Conservation (phyloP, 2,329 filamentous ascomycete species). For the Botrytis pseudocinerea region DNA sequence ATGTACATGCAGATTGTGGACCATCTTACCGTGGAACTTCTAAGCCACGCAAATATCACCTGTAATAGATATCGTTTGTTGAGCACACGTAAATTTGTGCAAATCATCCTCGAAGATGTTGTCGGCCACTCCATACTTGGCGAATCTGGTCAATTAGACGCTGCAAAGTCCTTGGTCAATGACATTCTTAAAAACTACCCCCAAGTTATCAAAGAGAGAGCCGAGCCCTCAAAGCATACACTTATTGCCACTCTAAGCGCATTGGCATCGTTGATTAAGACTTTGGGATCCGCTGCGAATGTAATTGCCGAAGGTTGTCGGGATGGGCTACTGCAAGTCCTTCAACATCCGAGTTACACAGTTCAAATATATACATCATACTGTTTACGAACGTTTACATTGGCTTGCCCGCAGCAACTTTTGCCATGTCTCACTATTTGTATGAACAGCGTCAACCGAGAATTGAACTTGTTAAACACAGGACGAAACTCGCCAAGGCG, state of each 20-base stretch:
- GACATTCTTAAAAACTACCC: conserved; percentile 93
- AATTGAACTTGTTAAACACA: conserved; percentile 74
- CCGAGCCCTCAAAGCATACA: conserved; percentile 85
- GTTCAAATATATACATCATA: conserved; percentile 89
- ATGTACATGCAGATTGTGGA: conserved; percentile 81
- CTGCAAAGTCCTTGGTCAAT: conserved; percentile 79
- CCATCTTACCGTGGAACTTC: conserved; percentile 76
- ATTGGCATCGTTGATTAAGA: conserved; percentile 73
- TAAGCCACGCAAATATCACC: conserved; percentile 72
- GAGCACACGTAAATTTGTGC: conserved; percentile 79
- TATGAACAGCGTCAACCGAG: conserved; percentile 90
- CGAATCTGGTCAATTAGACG: conserved; percentile 83
- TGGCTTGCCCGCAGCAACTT: conserved; percentile 90
- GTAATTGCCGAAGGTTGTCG: conserved; percentile 79
- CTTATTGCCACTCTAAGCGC: conserved; percentile 78
- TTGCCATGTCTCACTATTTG: conserved; percentile 90
- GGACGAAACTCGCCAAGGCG: conserved; percentile 76
- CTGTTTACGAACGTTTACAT: conserved; percentile 81
- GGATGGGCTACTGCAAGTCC: conserved; percentile 83
- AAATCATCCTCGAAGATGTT: conserved; percentile 79
- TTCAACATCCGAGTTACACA: conserved; percentile 94
- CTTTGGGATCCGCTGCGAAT: conserved; percentile 79
- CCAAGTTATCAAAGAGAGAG: conserved; percentile 79
- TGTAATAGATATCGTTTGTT: conserved; percentile 88
- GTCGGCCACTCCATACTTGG: conserved; percentile 80